These are phyloP conservation scores for Sporothrix phasma DNA, from an alignment of 2,329 filamentous ascomycete species.

Conservation along the genomic window DNA sequence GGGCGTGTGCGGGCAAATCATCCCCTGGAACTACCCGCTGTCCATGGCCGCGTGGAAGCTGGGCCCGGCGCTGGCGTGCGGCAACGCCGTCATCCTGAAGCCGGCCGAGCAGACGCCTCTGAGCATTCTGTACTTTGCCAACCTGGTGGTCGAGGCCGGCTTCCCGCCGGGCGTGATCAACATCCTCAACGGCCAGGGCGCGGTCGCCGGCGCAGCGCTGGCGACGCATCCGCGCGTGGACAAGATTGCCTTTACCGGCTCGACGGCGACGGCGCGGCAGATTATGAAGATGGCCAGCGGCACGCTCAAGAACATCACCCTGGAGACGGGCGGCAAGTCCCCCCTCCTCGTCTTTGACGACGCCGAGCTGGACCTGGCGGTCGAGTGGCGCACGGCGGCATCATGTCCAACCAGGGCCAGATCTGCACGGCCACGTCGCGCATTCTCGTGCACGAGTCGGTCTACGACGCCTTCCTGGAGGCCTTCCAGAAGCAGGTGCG, in stretches of 20 bases:
- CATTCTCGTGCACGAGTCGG: constrained; percentile 54
- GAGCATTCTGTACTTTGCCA: constrained; percentile 51
- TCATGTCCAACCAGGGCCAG: constrained; percentile 65
- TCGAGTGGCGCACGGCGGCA: constrained; percentile 37
- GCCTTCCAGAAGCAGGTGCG: constrained; percentile 36
- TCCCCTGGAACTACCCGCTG: constrained; percentile 66
- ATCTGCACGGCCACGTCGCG: constrained; percentile 66
- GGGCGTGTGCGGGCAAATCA: constrained; percentile 60
- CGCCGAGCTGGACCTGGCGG: constrained; percentile 50
- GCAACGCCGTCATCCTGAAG: constrained; percentile 52
- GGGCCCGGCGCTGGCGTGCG: constrained; percentile 52
- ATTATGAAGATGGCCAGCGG: constrained; percentile 58
- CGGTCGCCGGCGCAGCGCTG: constrained; percentile 55
- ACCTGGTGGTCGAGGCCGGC: constrained; percentile 57
- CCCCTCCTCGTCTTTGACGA: constrained; percentile 50
- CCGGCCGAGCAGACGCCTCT: constrained; percentile 54
- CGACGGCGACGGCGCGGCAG: constrained; percentile 52
- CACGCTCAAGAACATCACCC: constrained; percentile 49
- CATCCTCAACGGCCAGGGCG: constrained; percentile 57
- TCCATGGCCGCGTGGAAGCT: constrained; percentile 65
- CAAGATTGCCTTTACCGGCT: constrained; percentile 68
- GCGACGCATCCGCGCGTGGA: constrained; percentile 54
- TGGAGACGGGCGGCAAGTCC: constrained; percentile 51
- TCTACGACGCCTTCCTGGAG: constrained; percentile 52
- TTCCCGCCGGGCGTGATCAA: constrained; percentile 68